phyloP scores from a whole-genome alignment of 2,329 filamentous ascomycete species.

The Aspergillus versicolor region DNA sequence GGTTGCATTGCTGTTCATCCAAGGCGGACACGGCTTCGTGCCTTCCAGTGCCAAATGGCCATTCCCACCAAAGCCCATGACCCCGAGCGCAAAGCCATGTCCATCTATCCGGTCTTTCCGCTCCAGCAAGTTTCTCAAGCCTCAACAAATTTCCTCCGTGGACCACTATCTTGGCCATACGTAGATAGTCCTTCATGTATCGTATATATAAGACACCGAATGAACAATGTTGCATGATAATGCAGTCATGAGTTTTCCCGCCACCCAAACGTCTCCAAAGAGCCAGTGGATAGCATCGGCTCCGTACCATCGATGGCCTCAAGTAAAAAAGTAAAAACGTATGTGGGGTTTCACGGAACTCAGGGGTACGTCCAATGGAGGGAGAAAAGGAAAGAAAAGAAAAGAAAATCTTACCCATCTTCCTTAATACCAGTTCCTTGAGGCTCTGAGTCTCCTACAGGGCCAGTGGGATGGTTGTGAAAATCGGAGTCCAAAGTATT shows the following conservation, averaged over 20 bases:
- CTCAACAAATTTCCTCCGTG: slow-evolving; percentile 8
- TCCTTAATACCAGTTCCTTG: slow-evolving; percentile 67
- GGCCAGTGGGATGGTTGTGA: slow-evolving; percentile 17
- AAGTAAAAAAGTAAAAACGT: neutral
- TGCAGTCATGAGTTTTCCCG: slow-evolving; percentile 6
- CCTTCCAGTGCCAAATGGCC: slow-evolving; percentile 14
- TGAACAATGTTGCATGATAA: slow-evolving; percentile 7
- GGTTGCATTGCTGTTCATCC: slow-evolving; percentile 10
- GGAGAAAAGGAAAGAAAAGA: neutral
- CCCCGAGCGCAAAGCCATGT: slow-evolving; percentile 7
- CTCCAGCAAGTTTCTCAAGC: slow-evolving; percentile 10
- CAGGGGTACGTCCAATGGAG: neutral
- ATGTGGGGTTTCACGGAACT: slow-evolving; percentile 18
- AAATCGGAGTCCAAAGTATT: slow-evolving; percentile 27
- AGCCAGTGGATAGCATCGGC: neutral
- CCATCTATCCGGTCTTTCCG: slow-evolving; percentile 6
- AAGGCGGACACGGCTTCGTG: slow-evolving; percentile 13
- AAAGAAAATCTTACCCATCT: slow-evolving; percentile 74
- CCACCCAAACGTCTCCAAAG: neutral
- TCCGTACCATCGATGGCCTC: neutral
- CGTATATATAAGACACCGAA: slow-evolving; percentile 10
- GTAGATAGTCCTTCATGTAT: neutral
- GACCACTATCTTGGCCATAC: slow-evolving; percentile 14
- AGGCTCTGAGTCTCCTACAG: slow-evolving; percentile 31
- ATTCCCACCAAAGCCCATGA: slow-evolving; percentile 13